Evolutionary conservation across 75 land plant genomes (phyloP).

Genomic region (Picea sitchensis): DNA sequence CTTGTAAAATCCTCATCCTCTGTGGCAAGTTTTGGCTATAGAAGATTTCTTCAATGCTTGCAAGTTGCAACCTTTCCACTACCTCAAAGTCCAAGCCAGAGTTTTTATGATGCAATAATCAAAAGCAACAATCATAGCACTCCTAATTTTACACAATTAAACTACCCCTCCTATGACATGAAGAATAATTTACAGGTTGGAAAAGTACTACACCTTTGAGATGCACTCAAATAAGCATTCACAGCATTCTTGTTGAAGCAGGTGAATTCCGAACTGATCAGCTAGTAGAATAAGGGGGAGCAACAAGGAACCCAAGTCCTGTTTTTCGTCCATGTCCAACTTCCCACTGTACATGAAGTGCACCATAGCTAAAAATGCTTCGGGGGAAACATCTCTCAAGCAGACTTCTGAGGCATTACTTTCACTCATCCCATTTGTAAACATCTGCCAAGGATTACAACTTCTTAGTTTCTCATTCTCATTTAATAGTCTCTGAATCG

Average conservation of each 20-base stretch:
- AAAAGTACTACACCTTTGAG: slow-evolving; percentile 49
- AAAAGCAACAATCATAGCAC: not conserved
- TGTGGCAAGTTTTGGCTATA: slow-evolving; percentile 13
- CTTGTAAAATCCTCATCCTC: slow-evolving; percentile 13
- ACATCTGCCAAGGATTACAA: slow-evolving; percentile 66
- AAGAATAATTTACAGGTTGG: not conserved
- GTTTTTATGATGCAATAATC: not conserved
- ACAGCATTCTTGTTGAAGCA: slow-evolving; percentile 84
- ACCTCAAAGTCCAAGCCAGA: slow-evolving; percentile 8
- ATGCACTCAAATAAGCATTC: slow-evolving; percentile 57
- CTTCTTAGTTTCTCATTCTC: not conserved
- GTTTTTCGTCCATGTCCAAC: slow-evolving; percentile 36
- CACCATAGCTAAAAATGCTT: slow-evolving; percentile 68
- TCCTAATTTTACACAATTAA: not conserved
- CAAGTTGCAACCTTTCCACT: slow-evolving; percentile 11
- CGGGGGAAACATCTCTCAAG: slow-evolving; percentile 60
- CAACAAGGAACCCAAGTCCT: slow-evolving; percentile 34
- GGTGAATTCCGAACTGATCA: slow-evolving; percentile 74
- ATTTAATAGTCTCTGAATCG: not conserved
- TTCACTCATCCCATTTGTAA: slow-evolving; percentile 96
- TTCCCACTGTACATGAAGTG: slow-evolving; percentile 81
- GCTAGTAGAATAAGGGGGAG: slow-evolving; percentile 72
- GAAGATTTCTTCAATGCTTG: slow-evolving; percentile 9
- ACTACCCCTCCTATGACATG: not conserved
- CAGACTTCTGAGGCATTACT: slow-evolving; percentile 49